Percentiles rank a stretch among this genome's conserved stretches.
Conservation (phyloP, 2,329 filamentous ascomycete genomes). For the Elsinoe fawcettii region DNA sequence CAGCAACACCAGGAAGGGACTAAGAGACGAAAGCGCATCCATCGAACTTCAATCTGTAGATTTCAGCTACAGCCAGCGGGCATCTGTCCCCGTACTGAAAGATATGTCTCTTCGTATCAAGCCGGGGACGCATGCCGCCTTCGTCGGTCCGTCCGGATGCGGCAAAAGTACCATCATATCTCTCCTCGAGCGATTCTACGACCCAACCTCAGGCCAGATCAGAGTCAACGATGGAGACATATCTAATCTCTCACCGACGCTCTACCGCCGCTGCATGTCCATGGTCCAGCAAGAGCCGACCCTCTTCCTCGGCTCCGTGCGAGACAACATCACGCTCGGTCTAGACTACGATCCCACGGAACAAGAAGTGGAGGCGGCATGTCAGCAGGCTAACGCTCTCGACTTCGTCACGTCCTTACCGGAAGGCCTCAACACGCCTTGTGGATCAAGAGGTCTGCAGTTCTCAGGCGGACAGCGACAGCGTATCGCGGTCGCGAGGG, state of each 20-base stretch:
- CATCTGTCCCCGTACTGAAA: slow-evolving; percentile 23
- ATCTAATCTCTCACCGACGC: slow-evolving; percentile 48
- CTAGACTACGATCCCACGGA: slow-evolving; percentile 33
- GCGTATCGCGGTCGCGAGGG: slow-evolving; percentile 48
- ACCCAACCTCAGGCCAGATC: slow-evolving; percentile 34
- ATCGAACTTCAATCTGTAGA: slow-evolving; percentile 24
- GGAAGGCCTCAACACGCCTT: slow-evolving; percentile 43
- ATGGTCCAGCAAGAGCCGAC: slow-evolving; percentile 69
- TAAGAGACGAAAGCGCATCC: slow-evolving; percentile 18
- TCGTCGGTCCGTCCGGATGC: slow-evolving; percentile 43
- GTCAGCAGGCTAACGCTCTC: slow-evolving; percentile 45
- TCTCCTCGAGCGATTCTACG: slow-evolving; percentile 42
- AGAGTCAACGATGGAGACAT: slow-evolving; percentile 52
- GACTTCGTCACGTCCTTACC: slow-evolving; percentile 48
- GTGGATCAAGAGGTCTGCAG: slow-evolving; percentile 42
- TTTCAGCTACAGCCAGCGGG: slow-evolving; percentile 26
- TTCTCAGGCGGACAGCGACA: slow-evolving; percentile 51
- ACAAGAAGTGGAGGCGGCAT: slow-evolving; percentile 40
- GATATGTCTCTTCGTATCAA: slow-evolving; percentile 23
- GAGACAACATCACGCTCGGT: slow-evolving; percentile 49
- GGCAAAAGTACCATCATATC: slow-evolving; percentile 42
- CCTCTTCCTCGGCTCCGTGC: slow-evolving; percentile 61
- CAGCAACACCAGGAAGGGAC: slow-evolving; percentile 27
- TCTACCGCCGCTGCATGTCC: slow-evolving; percentile 58
- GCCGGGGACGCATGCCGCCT: slow-evolving; percentile 38